Base-by-base conservation (phyloP, 768 basidiomycete genomes). In the Leccinum boreale region DNA sequence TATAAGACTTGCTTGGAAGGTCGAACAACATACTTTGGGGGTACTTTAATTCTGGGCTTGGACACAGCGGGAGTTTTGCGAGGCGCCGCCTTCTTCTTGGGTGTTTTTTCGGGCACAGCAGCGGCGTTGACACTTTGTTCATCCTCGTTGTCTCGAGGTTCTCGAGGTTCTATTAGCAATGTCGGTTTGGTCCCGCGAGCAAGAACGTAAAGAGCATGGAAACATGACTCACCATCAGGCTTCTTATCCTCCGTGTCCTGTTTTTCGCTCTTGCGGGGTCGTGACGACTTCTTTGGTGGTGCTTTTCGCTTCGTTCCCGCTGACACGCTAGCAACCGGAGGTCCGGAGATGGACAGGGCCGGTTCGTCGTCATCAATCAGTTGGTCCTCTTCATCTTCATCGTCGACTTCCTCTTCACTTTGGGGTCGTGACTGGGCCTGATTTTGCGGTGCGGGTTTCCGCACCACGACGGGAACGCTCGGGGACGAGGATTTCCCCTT, bases 361-460 rank as follows among this genome's bases (percentile, higher is more conserved):
- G 63, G 66, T 52, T 67, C 78, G 46, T 78, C 86, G 58, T 89
- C 89, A 71, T 92, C 89, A 63, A 90, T 86, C 62, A 91, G 81
- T 64, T 90, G 85, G 75, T 92, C 89, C 73, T 90, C 87, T 69
- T 89, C 87, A 0, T 81, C 81, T 31, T 88, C 86, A 8, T 83
- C 85, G 11, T 81, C 81, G 15, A 78, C 81, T 33, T 85, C 85
- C 23, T 83, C 82, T 14, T 78, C 82, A 47, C 67, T 61, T 23
- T 52, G 63, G 19, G 59, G 35, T 9, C 21, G 74, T 28, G 65
- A 60, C 55, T 67, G 62, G 5, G 58, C 55, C 31, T 51, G 63
- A 39, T 57, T 62, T 19, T 52, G 70, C 23, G 61, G 56, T 57
- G 42, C 46, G 52, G 26, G 53, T 59, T 72, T 72, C 50, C 70